A percentile compares a stretch with the other conserved stretches of the same genome.
Conservation (phyloP, 192 early-diverging fungal species). For the Entophlyctis luteolus region DNA sequence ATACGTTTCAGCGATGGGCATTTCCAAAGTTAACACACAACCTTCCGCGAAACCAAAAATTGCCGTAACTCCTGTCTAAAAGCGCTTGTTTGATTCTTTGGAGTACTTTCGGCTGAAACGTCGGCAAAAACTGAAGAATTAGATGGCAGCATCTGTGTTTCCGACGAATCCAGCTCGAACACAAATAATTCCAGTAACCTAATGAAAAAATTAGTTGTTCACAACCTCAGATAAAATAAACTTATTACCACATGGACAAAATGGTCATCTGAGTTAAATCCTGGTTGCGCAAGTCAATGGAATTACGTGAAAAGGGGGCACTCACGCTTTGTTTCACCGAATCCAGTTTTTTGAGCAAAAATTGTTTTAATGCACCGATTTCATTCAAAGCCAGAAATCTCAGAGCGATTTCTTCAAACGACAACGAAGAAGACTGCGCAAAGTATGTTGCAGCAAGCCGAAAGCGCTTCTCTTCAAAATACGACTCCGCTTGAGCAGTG, state of each 20-base stretch:
- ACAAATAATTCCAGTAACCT: conserved; percentile 23
- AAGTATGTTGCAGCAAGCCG: conserved; percentile 77
- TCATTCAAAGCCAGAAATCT: conserved; percentile 76
- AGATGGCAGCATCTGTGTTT: neutral
- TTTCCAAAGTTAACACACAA: conserved; percentile 7
- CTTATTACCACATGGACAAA: conserved; percentile 22
- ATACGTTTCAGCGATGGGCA: neutral
- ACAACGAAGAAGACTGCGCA: conserved; percentile 68
- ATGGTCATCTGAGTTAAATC: conserved; percentile 18
- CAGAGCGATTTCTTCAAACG: conserved; percentile 89
- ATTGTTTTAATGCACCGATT: conserved; percentile 70
- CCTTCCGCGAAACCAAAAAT: conserved; percentile 70
- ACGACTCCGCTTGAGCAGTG: conserved; percentile 81
- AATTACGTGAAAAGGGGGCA: conserved; percentile 73
- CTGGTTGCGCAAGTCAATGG: conserved; percentile 34
- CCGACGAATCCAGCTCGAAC: conserved; percentile 19
- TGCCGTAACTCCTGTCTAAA: conserved; percentile 67
- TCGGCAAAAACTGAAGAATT: neutral
- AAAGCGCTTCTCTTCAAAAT: conserved; percentile 71
- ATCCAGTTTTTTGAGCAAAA: conserved; percentile 71
- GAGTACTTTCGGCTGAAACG: neutral
- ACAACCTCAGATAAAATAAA: neutral
- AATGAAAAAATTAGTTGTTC: neutral
- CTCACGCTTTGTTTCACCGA: conserved; percentile 61
- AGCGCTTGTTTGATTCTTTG: conserved; percentile 57